Evolutionary conservation across 1,284 basidiomycete species (phyloP), one percentile per base, ranked within the genome.

Genomic region (Grifola frondosa): DNA sequence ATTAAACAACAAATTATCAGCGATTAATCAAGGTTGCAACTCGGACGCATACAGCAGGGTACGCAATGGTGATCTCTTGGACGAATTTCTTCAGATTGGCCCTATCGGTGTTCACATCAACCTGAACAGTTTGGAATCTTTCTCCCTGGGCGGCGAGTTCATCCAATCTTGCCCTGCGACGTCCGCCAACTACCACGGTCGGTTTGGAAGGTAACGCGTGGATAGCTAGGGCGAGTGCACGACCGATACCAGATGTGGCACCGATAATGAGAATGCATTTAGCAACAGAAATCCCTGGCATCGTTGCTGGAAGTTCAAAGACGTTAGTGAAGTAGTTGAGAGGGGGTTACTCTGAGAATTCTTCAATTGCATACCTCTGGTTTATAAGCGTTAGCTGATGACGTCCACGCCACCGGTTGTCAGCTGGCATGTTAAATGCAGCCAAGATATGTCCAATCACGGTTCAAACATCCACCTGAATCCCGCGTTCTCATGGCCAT

Each of bases 201-300:
- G 78, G 79, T 28, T 70, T 66, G 29, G 70, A 72, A 1, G 78
- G 75, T 2, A 81, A 62, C 21, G 63, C 65, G 37, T 73, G 66
- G 34, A 81, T 67, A 15, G 71, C 68, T 10, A 75, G 65, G 6
- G 81, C 80, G n/a, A 84, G 71, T 20, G 74, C 70, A 7, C 78
- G 73, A 13, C 82, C 81, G 15, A 83, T 77, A 23, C 81, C 81
- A 29, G 78, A 66, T 9, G 81, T 83, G 2, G 78, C 80, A 13
- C 81, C 81, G 40, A 80, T 71, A 41, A 84, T 68, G 30, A 84
- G 71, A 46, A 84, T 61, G 48, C 74, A 80, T 61, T 76, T 78
- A 42, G 70, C 71, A 49, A 75, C 68, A 59, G 72, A 66, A 49
- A 81, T 77, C 30, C 49, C 49, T 33, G 70, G 62, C 71, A 73